Conservation (phyloP, 345 rosid species). For the Salix caprea region DNA sequence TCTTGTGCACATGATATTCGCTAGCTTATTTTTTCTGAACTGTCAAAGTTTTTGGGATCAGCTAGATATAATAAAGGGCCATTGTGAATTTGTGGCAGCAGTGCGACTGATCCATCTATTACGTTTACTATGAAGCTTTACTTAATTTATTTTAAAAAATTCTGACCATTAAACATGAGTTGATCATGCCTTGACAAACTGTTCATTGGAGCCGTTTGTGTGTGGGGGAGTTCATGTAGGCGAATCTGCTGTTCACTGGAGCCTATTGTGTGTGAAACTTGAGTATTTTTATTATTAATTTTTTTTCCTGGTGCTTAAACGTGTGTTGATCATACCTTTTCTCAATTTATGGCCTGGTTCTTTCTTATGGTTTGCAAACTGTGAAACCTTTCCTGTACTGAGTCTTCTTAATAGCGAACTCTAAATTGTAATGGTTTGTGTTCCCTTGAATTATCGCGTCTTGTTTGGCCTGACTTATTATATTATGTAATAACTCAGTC, state of each 20-base stretch:
- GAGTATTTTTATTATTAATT: too few species aligned
- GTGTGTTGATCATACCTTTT: neutral
- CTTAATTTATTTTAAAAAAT: neutral
- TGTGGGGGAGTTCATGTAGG: neutral
- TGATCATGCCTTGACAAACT: neutral
- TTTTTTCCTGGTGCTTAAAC: neutral
- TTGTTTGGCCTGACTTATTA: neutral
- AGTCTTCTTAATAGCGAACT: neutral
- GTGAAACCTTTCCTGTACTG: neutral
- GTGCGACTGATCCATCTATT: neutral
- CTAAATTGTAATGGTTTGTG: neutral
- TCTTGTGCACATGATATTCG: neutral
- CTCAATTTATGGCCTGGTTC: neutral
- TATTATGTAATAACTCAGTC: neutral
- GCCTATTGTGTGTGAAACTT: neutral
- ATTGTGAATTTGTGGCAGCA: neutral
- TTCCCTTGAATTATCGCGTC: neutral
- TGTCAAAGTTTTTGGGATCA: neutral
- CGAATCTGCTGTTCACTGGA: neutral
- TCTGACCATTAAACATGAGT: neutral
- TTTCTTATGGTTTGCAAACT: neutral
- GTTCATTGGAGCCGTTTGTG: neutral
- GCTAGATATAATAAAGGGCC: neutral
- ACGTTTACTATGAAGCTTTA: neutral
- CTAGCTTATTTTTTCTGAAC: neutral